Evolutionary conservation across 306 rosid species (phyloP), one percentile per base, ranked within the genome.

Genomic region (Aeschynomene evenia): DNA sequence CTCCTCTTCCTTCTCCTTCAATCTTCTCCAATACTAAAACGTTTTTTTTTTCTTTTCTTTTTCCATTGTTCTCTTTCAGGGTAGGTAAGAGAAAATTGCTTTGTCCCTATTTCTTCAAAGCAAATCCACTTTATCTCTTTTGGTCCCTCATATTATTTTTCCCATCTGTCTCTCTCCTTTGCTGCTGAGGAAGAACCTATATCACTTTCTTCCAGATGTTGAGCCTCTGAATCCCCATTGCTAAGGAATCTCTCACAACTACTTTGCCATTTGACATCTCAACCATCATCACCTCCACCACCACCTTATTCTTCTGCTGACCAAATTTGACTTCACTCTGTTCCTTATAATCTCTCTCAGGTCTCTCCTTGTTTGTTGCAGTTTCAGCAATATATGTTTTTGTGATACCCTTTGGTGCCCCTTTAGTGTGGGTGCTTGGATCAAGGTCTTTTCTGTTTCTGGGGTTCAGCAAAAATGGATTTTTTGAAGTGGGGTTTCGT

Each of bases 401-500:
- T 42, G 24, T 26, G 45, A 31, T 31, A 31, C 43, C 49, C 63
- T 34, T 13, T 12, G 16, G 58, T 43, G 31, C 40, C 34, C 18
- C 12, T 1, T 46, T 1, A 2, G 56, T 24, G 69, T 37, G 67
- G 26, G 45, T 62, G 11, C 14, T 67, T 24, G 50, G 45, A 66
- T 59, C 62, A 10, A 26, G 56, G 54, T 23, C 56, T 52, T 74
- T 37, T 66, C 10, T 12, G 51, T 15, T 15, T n/a, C 21, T 15
- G 51, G 79, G 77, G 75, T 22, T 42, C 0, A 33, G 33, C 20
- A 11, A 13, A 70, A 74, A 87, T 90, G 98, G 63, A 43, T 36
- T 6, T 66, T 81, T 77, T 63, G 84, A 84, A 71, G 59, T 80
- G 76, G 93, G 85, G 51, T 54, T 80, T 87, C 21, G 29, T 86